Conservation (phyloP, 352 stramenopile species). For the Thalassiosira tumida region DNA sequence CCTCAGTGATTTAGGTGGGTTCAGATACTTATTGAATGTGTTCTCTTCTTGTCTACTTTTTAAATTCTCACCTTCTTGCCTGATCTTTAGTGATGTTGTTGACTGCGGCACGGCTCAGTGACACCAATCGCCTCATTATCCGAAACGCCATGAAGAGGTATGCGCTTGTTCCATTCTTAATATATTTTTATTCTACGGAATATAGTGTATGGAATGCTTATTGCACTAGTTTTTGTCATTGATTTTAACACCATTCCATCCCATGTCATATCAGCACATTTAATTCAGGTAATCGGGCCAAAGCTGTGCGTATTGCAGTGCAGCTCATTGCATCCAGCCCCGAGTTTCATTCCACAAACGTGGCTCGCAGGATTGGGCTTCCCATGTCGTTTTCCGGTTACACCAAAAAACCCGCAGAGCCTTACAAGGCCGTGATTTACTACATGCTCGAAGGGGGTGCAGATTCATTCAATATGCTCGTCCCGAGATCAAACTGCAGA, state of each 20-base stretch:
- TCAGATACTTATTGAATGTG: too few species aligned
- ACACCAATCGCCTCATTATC: not conserved
- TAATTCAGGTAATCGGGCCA: not conserved
- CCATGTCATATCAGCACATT: too few species aligned
- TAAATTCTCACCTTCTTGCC: too few species aligned
- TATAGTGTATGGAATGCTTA: too few species aligned
- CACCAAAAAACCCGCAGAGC: not conserved
- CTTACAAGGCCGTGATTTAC: conserved; percentile 89
- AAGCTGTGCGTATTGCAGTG: conserved; percentile 61
- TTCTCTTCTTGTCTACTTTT: too few species aligned
- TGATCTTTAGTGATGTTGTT: not conserved
- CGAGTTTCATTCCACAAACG: conserved; percentile 83
- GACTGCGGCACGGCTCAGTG: not conserved
- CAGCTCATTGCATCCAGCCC: conserved; percentile 83
- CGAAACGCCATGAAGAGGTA: not conserved
- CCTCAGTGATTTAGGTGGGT: not conserved
- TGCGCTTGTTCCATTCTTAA: too few species aligned
- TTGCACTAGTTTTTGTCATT: too few species aligned
- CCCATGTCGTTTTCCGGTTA: conserved; percentile 22
- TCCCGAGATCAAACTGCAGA: not conserved
- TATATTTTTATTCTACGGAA: too few species aligned
- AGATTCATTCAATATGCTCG: conserved; percentile 67
- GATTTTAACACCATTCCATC: too few species aligned
- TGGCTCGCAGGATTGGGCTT: not conserved
- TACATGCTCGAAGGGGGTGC: conserved; percentile 84